Evolutionary conservation across 805 yeast genomes (phyloP), one percentile per base, ranked within the genome.

Genomic region (Saturnispora serradocipensis): DNA sequence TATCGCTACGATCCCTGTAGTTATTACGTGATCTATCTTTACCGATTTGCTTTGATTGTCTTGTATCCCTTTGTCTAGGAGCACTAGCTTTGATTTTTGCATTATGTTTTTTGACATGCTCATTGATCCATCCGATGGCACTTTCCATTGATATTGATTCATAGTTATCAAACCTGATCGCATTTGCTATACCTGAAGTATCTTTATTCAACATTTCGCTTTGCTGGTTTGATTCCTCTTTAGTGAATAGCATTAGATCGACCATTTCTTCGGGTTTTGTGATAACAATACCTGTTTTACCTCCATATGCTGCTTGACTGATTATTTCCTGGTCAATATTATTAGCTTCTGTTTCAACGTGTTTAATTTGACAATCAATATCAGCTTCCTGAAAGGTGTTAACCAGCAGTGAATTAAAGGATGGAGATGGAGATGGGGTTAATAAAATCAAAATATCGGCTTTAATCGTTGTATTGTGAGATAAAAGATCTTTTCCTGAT

Each of bases 161-260:
- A 61, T 88, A 89, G 61, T 89, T 96, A 60, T 88, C 96, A 64
- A 85, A 90, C 57, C 81, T 81, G 9, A 87, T 79, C 15, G 86
- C 86, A 7, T 89, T 90, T 5, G 28, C n/a, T 4, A 27, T 25
- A 16, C 42, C 42, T 3, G 24, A 35, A 15, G 25, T 43, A 36
- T 43, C 43, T n/a, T 15, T 20, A 38, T 38, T 38, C 24, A 18
- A 38, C 4, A 27, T 6, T 9, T 27, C 28, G 15, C 51, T 54
- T 59, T 81, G 84, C 0, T 78, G 67, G 1, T 84, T 76, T 11
- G 38, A 9, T 18, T 43, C 44, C 38, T 49, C 52, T 40, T 73
- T 75, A 60, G 86, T 86, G 63, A 85, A 90, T 2, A 85, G 76
- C 64, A 84, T 90, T 13, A 87, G 69, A 60, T 86, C 88, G 22